phyloP scores from a whole-genome alignment of 768 basidiomycete genomes.

The Rhizopogon salebrosus region DNA sequence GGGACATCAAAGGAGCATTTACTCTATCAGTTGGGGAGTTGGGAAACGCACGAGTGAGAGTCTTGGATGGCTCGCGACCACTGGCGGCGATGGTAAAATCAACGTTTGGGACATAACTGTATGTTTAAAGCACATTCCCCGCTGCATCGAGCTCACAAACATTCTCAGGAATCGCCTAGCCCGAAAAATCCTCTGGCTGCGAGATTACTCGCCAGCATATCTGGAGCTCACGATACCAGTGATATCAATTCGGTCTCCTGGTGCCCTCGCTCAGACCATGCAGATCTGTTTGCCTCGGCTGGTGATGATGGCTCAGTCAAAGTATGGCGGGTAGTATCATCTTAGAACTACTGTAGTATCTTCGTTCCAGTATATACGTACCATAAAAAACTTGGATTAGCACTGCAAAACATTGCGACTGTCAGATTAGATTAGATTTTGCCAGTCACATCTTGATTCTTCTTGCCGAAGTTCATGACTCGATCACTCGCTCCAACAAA shows the following conservation, averaged over 20 bases:
- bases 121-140: constrained; percentile 11
- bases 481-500: not conserved
- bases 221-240: constrained; percentile 71
- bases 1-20: constrained; percentile 73
- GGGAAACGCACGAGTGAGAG: constrained; percentile 31
- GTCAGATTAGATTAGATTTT: no score
- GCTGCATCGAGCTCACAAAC: constrained; percentile 1
- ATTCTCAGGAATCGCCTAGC: constrained; percentile 2
- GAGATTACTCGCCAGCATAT: constrained; percentile 49
- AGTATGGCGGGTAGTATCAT: constrained; percentile 60
- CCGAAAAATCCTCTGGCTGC: constrained; percentile 26
- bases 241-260: constrained; percentile 86
- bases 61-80: constrained; percentile 82
- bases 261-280: constrained; percentile 65
- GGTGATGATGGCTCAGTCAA: constrained; percentile 82
- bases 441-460: no score
- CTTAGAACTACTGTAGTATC: not conserved
- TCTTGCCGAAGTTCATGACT: not conserved
- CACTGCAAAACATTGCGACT: not conserved
- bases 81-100: constrained; percentile 81
- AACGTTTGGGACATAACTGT: constrained; percentile 77
- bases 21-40: constrained; percentile 68
- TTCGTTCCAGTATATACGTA: no score
- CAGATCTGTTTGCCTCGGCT: constrained; percentile 70
- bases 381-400: no score